A percentile compares a stretch with the other conserved stretches of the same genome.
Conservation (phyloP, 768 basidiomycete genomes). For the Pleurotus salmoneostramineus region DNA sequence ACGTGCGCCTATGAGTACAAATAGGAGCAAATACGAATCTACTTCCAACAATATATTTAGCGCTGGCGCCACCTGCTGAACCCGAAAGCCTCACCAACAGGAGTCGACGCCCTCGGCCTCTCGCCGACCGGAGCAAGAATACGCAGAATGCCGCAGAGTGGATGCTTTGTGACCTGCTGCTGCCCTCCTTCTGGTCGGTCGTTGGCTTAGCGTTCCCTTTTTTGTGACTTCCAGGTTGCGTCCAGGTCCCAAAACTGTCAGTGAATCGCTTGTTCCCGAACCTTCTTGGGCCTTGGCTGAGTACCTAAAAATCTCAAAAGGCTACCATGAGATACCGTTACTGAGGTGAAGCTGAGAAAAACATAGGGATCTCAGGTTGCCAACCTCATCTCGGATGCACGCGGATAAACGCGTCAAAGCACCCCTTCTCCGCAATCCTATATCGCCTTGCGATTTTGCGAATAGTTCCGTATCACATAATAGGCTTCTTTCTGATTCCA, state of each 20-base stretch:
- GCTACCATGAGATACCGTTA: too few relatives aligned
- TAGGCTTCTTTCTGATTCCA: neutral
- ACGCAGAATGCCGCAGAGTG: neutral
- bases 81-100: too few relatives aligned
- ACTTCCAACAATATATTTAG: neutral
- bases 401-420: slow-evolving; percentile 6
- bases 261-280: neutral
- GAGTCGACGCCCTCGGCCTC: neutral
- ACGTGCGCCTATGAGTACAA: neutral
- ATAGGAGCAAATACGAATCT: neutral
- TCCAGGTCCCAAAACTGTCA: neutral
- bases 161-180: neutral
- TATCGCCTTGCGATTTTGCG: neutral
- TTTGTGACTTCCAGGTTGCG: neutral
- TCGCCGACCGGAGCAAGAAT: neutral
- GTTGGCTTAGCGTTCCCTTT: neutral
- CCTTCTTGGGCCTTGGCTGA: neutral
- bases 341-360: neutral
- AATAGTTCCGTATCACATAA: slow-evolving; percentile 5
- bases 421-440: slow-evolving; percentile 6
- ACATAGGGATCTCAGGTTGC: neutral
- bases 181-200: neutral
- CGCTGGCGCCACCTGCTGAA: neutral
- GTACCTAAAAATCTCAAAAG: too few relatives aligned
- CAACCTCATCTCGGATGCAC: neutral